Evolutionary conservation across 2,329 filamentous ascomycete species (phyloP).

Genomic region (Pochonia chlamydosporia): DNA sequence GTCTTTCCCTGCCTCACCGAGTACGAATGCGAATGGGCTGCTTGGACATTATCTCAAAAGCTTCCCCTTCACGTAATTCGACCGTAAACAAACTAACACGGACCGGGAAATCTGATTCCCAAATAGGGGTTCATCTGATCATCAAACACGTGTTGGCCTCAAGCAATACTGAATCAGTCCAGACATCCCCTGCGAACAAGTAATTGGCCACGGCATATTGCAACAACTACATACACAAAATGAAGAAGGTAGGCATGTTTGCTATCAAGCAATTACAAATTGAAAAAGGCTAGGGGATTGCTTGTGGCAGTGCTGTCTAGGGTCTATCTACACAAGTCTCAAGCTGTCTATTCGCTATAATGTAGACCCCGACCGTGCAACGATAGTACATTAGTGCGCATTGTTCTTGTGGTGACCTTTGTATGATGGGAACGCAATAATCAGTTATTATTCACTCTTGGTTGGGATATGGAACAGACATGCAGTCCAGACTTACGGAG

Average conservation of each 20-base stretch:
- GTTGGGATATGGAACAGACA: neutral
- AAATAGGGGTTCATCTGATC: too few species aligned
- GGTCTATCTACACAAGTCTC: conserved; percentile 37
- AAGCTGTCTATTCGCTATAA: neutral
- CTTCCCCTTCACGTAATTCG: too few species aligned
- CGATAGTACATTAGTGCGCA: conserved; percentile 68
- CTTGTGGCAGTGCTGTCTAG: conserved; percentile 20
- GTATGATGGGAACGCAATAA: neutral
- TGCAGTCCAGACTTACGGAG: conserved; percentile 64
- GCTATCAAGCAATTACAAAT: conserved; percentile 3
- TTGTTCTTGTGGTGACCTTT: conserved; percentile 99
- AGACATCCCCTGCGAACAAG: too few species aligned
- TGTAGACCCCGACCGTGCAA: neutral
- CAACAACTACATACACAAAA: neutral
- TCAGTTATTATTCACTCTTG: conserved; percentile 5
- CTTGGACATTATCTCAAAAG: too few species aligned
- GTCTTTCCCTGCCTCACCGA: too few species aligned
- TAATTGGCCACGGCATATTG: too few species aligned
- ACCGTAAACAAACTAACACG: too few species aligned
- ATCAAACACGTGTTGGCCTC: too few species aligned
- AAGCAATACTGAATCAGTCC: too few species aligned
- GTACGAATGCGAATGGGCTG: too few species aligned
- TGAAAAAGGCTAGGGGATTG: conserved; percentile 1
- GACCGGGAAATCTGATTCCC: too few species aligned
- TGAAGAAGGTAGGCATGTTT: neutral